Evolutionary conservation across 2,329 filamentous ascomycete genomes (phyloP).

Genomic region (Ramularia endophylla): DNA sequence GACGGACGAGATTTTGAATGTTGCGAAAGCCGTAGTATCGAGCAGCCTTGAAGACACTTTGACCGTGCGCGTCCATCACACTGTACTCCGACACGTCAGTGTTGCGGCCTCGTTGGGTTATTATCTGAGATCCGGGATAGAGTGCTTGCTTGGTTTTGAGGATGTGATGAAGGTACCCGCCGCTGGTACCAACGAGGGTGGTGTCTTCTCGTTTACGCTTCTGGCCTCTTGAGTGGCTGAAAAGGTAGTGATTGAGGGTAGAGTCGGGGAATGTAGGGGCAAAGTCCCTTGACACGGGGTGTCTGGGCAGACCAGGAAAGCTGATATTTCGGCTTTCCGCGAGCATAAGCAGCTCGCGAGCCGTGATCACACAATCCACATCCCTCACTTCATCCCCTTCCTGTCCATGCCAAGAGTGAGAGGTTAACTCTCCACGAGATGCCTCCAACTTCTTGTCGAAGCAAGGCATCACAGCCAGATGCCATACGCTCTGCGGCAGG

Average conservation of each 20-base stretch:
- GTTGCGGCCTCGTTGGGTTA: constrained; percentile 72
- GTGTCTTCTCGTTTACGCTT: constrained; percentile 33
- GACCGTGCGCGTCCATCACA: constrained; percentile 48
- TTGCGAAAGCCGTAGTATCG: constrained; percentile 97
- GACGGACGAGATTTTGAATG: constrained; percentile 95
- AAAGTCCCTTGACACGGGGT: constrained; percentile 43
- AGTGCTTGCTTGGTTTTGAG: constrained; percentile 66
- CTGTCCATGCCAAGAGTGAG: constrained; percentile 30
- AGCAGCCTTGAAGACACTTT: constrained; percentile 66
- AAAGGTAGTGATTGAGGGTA: constrained; percentile 66
- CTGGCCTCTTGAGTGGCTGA: constrained; percentile 51
- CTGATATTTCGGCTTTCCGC: constrained; percentile 72
- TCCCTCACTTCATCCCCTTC: constrained; percentile 62
- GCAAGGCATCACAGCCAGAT: constrained; percentile 94
- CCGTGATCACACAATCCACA: constrained; percentile 97
- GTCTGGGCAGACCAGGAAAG: constrained; percentile 65
- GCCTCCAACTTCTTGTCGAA: constrained; percentile 99
- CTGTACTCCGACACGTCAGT: constrained; percentile 84
- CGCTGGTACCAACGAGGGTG: constrained; percentile 66
- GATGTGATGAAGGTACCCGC: constrained; percentile 82
- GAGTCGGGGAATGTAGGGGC: constrained; percentile 65
- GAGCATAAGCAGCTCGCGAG: constrained; percentile 86
- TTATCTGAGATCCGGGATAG: constrained; percentile 66
- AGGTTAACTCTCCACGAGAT: constrained; percentile 82
- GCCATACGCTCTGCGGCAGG: constrained; percentile 78